A percentile compares a stretch with the other conserved stretches of the same genome.
These are phyloP conservation scores for Rhizopogon rudus DNA, from an alignment of 768 basidiomycete species.

Conservation along the genomic window DNA sequence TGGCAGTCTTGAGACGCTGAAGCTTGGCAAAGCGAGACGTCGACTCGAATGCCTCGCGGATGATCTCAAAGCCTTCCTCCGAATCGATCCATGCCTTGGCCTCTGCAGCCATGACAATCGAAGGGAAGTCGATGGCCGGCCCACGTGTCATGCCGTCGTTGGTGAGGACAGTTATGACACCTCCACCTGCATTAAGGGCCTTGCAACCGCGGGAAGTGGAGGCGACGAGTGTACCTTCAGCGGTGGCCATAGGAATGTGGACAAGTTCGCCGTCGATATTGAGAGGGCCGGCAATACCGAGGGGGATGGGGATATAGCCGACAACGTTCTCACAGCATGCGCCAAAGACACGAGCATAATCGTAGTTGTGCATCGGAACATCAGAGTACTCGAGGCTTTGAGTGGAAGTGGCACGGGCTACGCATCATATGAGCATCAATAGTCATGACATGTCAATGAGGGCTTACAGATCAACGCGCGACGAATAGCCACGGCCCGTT, in stretches of 20 bases:
- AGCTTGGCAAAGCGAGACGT: constrained; percentile 92
- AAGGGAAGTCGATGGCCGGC: constrained; percentile 96
- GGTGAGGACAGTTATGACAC: constrained; percentile 89
- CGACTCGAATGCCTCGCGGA: constrained; percentile 87
- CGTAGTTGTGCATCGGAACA: constrained; percentile 81
- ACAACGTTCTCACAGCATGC: constrained; percentile 99
- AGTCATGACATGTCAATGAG: background rate
- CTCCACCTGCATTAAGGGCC: constrained; percentile 93
- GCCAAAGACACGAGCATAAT: constrained; percentile 90
- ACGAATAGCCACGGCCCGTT: constrained; percentile 82
- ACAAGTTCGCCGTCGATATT: constrained; percentile 79
- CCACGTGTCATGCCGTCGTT: constrained; percentile 98
- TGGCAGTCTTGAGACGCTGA: constrained; percentile 77
- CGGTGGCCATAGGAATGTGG: constrained; percentile 98
- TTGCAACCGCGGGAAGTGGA: constrained; percentile 98
- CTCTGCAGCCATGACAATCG: constrained; percentile 69
- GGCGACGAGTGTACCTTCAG: constrained; percentile 98
- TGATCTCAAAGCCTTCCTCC: constrained; percentile 66
- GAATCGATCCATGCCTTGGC: constrained; percentile 88
- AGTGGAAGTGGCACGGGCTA: constrained; percentile 82
- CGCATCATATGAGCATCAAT: constrained; percentile 1
- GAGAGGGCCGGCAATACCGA: constrained; percentile 95
- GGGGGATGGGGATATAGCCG: constrained; percentile 93
- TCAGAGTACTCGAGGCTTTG: constrained; percentile 80
- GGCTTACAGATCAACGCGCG: constrained; percentile 86